Evolutionary conservation across 352 stramenopile species (phyloP).

Genomic region (Phytophthora sansomeana): DNA sequence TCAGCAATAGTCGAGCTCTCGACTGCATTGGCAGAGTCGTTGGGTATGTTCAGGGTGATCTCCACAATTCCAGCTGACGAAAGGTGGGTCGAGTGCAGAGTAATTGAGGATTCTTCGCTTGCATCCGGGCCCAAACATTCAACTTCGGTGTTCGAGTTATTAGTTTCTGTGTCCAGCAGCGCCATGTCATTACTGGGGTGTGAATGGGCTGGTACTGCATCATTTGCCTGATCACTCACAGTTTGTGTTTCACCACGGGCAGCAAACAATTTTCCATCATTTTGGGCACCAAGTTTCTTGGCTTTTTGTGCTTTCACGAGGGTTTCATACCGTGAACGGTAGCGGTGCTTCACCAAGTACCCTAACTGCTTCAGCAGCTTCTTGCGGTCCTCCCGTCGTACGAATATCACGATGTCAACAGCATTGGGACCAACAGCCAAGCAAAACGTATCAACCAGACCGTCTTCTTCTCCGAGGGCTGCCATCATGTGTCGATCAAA

Average conservation of each 20-base stretch:
- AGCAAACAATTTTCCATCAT: constrained; percentile 3
- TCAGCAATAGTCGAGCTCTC: constrained; percentile 6
- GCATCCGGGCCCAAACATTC: not conserved
- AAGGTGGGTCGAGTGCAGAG: constrained; percentile 9
- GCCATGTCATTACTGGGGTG: constrained; percentile 5
- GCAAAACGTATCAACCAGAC: constrained; percentile 28
- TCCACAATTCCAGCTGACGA: constrained; percentile 12
- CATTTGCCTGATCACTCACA: not conserved
- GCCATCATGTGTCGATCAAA: constrained; percentile 39
- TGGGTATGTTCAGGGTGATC: constrained; percentile 3
- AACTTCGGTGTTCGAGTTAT: not conserved
- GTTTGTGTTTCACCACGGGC: not conserved
- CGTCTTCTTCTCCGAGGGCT: constrained; percentile 32
- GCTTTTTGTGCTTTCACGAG: constrained; percentile 26
- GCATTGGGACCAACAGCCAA: constrained; percentile 27
- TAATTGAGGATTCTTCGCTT: not conserved
- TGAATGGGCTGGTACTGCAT: not conserved
- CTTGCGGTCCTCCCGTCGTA: constrained; percentile 24
- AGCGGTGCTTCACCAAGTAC: constrained; percentile 10
- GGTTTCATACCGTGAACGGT: constrained; percentile 20
- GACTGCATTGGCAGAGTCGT: constrained; percentile 13
- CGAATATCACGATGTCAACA: constrained; percentile 40
- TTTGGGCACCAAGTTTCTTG: constrained; percentile 8
- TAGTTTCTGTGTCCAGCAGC: constrained; percentile 15
- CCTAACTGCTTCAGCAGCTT: constrained; percentile 29